Evolutionary conservation across 176 grass and related monocot species (phyloP), one percentile per base, ranked within the genome.

Genomic region (Oryza nivara): DNA sequence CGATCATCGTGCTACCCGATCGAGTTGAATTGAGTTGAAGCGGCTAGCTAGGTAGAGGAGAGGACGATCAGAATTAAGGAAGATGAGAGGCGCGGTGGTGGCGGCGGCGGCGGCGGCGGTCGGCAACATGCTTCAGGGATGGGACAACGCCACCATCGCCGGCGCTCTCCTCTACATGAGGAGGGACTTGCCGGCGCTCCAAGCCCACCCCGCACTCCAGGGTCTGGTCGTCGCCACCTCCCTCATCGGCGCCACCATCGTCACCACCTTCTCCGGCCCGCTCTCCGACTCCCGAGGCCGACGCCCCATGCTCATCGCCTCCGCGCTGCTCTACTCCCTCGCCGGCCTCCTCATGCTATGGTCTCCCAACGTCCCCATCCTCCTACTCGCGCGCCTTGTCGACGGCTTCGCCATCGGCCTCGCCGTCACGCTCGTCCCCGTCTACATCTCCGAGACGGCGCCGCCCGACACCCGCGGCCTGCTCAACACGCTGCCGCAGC

Each of bases 91-190:
- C 4, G 91, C 92, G 2, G 92, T 91, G 72, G 68, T 92, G 6
- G 95, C 93, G 5, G 91, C 95, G 5, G 82, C 91, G 16, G 84
- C 95, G 1, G 95, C 92, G 14, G 91, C 92, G 41, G 65, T 97
- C 45, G 92, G 92, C 38, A 98, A 98, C 85, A 36, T 93, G 75
- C 67, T 98, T 34, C 95, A 95, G 83, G 95, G 95, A 13, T 98
- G 95, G 95, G 92, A 98, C 90, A 98, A 95, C 68, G 92, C 95
- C 48, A 95, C 95, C 11, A 98, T 98, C 67, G 87, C 95, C 67
- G 91, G 87, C 7, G 74, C 95, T 16, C 28, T 95, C 13, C 81
- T 98, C 52, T 98, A 98, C 89, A 98, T 98, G 63, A 95, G 88
- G 76, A 85, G 74, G 32, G 95, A 98, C 40, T 93, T 95, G 56